Conservation (phyloP, 257 asterid species). For the Gynochthodes officinalis region DNA sequence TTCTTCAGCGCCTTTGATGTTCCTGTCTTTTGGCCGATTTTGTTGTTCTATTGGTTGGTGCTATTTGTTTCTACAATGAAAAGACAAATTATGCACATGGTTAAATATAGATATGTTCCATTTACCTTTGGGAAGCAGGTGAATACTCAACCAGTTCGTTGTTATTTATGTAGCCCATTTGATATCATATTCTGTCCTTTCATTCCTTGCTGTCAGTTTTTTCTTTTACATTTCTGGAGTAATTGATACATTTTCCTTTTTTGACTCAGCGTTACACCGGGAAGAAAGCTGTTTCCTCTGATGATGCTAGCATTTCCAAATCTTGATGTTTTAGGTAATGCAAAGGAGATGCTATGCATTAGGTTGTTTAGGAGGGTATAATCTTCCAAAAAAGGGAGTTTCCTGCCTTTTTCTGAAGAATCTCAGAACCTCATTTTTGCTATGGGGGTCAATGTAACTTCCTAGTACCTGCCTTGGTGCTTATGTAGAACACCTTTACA, state of each 20-base stretch:
- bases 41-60: constrained; percentile 85
- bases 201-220: background rate
- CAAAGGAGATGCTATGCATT: constrained; percentile 30
- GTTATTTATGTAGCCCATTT: too few relatives aligned
- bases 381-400: constrained; percentile 14
- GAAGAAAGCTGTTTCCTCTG: constrained; percentile 61
- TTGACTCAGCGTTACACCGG: constrained; percentile 71
- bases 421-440: constrained; percentile 5
- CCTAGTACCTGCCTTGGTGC: constrained; percentile 7
- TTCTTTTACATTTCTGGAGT: background rate
- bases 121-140: constrained; percentile 97
- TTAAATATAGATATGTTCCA: constrained; percentile 88
- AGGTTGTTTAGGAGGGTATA: constrained; percentile 23
- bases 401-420: constrained; percentile 1
- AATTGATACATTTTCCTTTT: background rate
- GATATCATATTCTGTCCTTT: background rate
- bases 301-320: constrained; percentile 49
- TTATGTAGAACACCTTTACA: constrained; percentile 13
- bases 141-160: background rate
- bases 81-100: constrained; percentile 98
- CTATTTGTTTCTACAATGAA: constrained; percentile 88
- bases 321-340: constrained; percentile 47
- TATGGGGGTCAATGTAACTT: constrained; percentile 2
- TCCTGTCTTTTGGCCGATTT: constrained; percentile 98
- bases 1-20: constrained; percentile 95